Percentiles rank a stretch among this genome's conserved stretches.
phyloP scores from a whole-genome alignment of 768 basidiomycete species.

The Lactarius tabidus region DNA sequence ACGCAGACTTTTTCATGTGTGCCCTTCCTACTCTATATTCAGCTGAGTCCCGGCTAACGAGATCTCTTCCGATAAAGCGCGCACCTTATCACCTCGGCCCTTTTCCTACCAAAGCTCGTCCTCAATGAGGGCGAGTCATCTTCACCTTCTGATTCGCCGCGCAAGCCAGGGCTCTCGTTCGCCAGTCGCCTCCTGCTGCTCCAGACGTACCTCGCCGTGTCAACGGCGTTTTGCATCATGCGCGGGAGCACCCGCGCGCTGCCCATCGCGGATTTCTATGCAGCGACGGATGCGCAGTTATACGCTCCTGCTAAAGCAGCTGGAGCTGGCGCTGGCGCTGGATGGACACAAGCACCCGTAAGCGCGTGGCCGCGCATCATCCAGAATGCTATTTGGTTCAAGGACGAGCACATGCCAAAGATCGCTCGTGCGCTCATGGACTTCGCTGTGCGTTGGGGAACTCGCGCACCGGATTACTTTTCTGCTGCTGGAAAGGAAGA shows the following conservation, averaged over 20 bases:
- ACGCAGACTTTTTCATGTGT: slow-evolving; percentile 57
- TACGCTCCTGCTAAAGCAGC: slow-evolving; percentile 21
- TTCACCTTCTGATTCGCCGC: background rate
- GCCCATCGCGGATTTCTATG: slow-evolving; percentile 48
- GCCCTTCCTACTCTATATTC: slow-evolving; percentile 29
- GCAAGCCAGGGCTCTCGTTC: slow-evolving; percentile 29
- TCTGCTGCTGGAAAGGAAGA: no score
- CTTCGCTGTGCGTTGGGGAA: slow-evolving; percentile 30
- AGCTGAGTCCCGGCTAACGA: background rate
- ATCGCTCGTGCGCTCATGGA: slow-evolving; percentile 47
- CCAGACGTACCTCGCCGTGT: slow-evolving; percentile 49
- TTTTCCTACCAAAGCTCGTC: slow-evolving; percentile 54
- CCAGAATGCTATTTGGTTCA: slow-evolving; percentile 49
- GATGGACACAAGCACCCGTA: background rate
- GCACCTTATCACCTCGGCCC: slow-evolving; percentile 60
- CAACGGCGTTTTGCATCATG: slow-evolving; percentile 50
- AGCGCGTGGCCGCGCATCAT: slow-evolving; percentile 53
- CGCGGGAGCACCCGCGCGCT: slow-evolving; percentile 48
- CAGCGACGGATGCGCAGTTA: slow-evolving; percentile 22
- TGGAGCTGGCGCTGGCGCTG: background rate
- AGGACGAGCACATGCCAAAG: slow-evolving; percentile 54
- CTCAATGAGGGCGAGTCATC: slow-evolving; percentile 26
- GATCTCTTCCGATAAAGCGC: slow-evolving; percentile 40
- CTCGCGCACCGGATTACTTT: no score
- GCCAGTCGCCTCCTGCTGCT: slow-evolving; percentile 49